These are phyloP conservation scores for Zygosaccharomyces lentus DNA, from an alignment of 805 yeast genomes.

Conservation along the genomic window DNA sequence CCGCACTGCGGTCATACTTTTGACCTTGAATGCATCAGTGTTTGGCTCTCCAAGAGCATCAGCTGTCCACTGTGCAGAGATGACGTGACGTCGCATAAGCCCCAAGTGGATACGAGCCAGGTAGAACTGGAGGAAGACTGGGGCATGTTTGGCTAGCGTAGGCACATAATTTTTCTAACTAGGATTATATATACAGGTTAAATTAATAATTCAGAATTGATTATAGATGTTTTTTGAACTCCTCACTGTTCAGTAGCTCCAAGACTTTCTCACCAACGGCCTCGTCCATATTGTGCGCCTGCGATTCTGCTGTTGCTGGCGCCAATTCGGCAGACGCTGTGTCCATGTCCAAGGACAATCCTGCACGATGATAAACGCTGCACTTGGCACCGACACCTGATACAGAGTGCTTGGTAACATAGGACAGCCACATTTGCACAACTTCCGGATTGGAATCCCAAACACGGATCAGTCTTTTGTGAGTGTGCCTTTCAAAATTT, in stretches of 20 bases:
- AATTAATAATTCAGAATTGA: background rate
- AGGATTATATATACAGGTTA: background rate
- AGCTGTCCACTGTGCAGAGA: constrained; percentile 87
- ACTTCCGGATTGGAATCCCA: constrained; percentile 85
- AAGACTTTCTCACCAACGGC: constrained; percentile 49
- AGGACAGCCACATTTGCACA: constrained; percentile 75
- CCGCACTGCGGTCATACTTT: constrained; percentile 77
- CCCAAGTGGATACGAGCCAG: constrained; percentile 41
- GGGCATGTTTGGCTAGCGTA: constrained; percentile 67
- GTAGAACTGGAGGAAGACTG: constrained; percentile 66
- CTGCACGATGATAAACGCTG: constrained; percentile 52
- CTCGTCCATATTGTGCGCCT: constrained; percentile 18
- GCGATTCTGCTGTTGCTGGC: background rate
- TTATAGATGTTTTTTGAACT: constrained; percentile 51
- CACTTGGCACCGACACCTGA: constrained; percentile 85
- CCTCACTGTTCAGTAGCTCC: constrained; percentile 66
- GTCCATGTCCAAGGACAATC: constrained; percentile 37
- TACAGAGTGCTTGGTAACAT: constrained; percentile 68
- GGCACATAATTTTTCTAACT: background rate
- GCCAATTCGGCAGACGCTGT: background rate
- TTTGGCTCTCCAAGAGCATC: constrained; percentile 72
- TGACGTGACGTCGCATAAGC: constrained; percentile 53
- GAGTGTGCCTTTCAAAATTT: constrained; percentile 86
- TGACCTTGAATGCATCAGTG: constrained; percentile 86
- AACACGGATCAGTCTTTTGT: constrained; percentile 64